phyloP scores from a whole-genome alignment of 208 protist species.

The Wallacemonas sp. region DNA sequence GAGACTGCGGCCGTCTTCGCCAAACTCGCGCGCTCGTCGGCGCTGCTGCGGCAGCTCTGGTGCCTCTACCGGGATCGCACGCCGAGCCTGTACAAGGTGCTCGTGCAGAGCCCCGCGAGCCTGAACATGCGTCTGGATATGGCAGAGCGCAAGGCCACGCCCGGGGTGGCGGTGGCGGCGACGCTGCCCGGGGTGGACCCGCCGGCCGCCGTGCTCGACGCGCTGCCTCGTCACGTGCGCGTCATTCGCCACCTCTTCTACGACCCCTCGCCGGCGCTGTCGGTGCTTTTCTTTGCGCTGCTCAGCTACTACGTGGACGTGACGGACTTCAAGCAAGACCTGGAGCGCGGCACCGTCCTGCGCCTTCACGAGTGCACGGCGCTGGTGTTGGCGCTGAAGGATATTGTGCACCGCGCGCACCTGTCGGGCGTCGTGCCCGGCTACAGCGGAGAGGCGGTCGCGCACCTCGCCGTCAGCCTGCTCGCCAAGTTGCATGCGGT shows the following conservation, averaged over 20 bases:
- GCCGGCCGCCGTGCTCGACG: constrained; percentile 1
- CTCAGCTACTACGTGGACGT: constrained; percentile 78
- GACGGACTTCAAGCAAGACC: constrained; percentile 61
- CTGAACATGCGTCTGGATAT: background rate
- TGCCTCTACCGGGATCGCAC: constrained; percentile 56
- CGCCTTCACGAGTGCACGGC: constrained; percentile 39
- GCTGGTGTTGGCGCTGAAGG: constrained; percentile 78
- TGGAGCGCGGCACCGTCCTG: constrained; percentile 45
- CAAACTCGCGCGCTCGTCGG: constrained; percentile 54
- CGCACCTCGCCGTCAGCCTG: constrained; percentile 58
- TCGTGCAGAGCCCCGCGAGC: constrained; percentile 7
- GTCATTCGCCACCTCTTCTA: constrained; percentile 42
- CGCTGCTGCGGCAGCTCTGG: constrained; percentile 71
- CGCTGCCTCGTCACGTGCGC: constrained; percentile 10
- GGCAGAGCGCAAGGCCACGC: constrained; percentile 12
- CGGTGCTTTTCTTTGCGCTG: constrained; percentile 74
- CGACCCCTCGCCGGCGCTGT: constrained; percentile 71
- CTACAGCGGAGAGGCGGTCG: constrained; percentile 71
- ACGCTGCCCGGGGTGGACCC: constrained; percentile 3
- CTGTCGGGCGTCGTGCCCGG: constrained; percentile 70
- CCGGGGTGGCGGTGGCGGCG: background rate
- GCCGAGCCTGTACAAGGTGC: constrained; percentile 32
- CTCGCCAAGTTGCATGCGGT: constrained; percentile 71
- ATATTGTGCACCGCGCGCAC: constrained; percentile 72
- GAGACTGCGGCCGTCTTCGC: constrained; percentile 65